Conservation (phyloP, 2,329 filamentous ascomycete species). For the Lecanicillium sp. region DNA sequence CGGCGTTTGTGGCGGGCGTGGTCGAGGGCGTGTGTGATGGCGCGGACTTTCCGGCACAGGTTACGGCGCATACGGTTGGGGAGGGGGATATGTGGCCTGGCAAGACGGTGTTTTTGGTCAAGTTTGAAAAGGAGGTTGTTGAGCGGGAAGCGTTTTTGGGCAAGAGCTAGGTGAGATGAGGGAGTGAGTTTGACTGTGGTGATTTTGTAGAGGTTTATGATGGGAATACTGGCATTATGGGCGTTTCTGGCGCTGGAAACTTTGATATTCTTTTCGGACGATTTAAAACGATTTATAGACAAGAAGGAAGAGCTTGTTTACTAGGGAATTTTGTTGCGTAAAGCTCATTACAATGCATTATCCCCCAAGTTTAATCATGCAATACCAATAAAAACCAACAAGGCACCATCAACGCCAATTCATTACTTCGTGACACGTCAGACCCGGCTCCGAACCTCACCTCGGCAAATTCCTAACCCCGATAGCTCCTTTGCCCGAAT, state of each 20-base stretch:
- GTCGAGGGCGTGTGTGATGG: slow-evolving; percentile 95
- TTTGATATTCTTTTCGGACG: no score
- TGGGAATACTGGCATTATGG: no score
- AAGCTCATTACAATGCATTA: no score
- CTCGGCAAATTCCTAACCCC: slow-evolving; percentile 15
- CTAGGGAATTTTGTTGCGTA: no score
- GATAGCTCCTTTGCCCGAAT: slow-evolving; percentile 11
- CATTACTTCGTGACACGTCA: slow-evolving; percentile 7
- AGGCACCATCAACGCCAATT: slow-evolving; percentile 8
- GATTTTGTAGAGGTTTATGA: slow-evolving; percentile 4
- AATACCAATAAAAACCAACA: no score
- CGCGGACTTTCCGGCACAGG: slow-evolving; percentile 78
- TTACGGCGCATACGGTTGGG: slow-evolving; percentile 75
- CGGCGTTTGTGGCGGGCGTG: slow-evolving; percentile 88
- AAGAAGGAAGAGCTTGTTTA: no score
- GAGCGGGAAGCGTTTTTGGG: slow-evolving; percentile 81
- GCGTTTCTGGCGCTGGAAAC: no score
- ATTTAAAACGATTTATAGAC: no score
- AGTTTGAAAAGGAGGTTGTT: slow-evolving; percentile 84
- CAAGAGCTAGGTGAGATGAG: slow-evolving; percentile 31
- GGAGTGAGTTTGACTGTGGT: neutral
- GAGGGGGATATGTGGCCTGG: slow-evolving; percentile 86
- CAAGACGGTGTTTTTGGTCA: slow-evolving; percentile 90
- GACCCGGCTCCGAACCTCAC: slow-evolving; percentile 6
- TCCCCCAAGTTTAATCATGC: no score